Evolutionary conservation across 352 stramenopile genomes (phyloP).

Genomic region (Globisporangium carolinianum): DNA sequence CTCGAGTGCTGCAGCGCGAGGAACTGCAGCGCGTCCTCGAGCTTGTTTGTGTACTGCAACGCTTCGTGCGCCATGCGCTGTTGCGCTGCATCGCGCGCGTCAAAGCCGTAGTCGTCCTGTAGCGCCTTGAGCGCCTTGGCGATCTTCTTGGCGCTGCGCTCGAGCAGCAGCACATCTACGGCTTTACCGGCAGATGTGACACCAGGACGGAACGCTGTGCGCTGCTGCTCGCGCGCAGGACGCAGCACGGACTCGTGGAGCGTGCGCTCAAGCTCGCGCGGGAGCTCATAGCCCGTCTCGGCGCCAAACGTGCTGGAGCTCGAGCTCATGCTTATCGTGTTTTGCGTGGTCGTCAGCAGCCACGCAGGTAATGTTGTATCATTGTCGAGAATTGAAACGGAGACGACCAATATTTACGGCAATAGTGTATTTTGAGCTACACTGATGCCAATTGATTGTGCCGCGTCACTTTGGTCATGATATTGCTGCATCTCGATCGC

Average conservation of each 20-base stretch:
- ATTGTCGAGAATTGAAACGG: too few relatives aligned
- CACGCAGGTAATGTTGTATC: too few relatives aligned
- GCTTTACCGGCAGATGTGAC: conserved; percentile 21
- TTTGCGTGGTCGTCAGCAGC: too few relatives aligned
- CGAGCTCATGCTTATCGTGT: too few relatives aligned
- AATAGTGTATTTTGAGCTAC: too few relatives aligned
- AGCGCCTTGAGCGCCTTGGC: conserved; percentile 32
- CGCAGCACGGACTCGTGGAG: conserved; percentile 37
- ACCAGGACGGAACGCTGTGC: conserved; percentile 39
- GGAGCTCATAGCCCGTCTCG: conserved; percentile 38
- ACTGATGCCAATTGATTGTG: too few relatives aligned
- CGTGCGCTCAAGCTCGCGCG: conserved; percentile 37
- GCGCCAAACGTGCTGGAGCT: too few relatives aligned
- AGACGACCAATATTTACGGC: too few relatives aligned
- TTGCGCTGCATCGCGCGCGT: conserved; percentile 2
- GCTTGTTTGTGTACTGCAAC: conserved; percentile 48
- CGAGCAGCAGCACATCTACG: conserved; percentile 31
- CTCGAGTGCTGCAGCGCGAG: conserved; percentile 50
- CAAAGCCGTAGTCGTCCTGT: conserved; percentile 43
- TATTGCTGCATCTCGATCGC: too few relatives aligned
- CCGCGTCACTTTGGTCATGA: too few relatives aligned
- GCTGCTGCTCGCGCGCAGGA: conserved; percentile 20
- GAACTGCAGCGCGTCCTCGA: conserved; percentile 65
- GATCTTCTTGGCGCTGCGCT: conserved; percentile 46
- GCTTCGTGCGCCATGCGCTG: conserved; percentile 25